Evolutionary conservation across 495 filamentous ascomycete genomes (phyloP).

Genomic region (Hapsidospora chrysogenum): DNA sequence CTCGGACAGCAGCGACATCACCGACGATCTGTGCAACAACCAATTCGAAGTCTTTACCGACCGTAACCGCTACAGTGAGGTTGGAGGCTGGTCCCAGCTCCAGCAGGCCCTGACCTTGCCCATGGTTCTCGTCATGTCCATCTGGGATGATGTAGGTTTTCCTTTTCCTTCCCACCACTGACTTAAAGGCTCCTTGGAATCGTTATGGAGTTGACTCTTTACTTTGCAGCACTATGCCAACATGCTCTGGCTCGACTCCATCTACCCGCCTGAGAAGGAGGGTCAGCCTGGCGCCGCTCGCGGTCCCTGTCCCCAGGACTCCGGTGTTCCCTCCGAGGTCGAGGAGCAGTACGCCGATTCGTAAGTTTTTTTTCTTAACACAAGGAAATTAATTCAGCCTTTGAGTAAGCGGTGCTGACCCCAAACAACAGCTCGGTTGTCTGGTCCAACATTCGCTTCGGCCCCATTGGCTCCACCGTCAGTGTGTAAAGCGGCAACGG

Average conservation of each 20-base stretch:
- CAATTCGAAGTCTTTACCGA: constrained; percentile 44
- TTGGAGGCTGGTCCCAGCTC: constrained; percentile 40
- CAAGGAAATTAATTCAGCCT: too few relatives aligned
- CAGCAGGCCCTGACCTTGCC: constrained; percentile 33
- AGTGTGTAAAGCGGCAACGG: too few relatives aligned
- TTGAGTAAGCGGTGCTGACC: too few relatives aligned
- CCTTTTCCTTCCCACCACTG: not conserved
- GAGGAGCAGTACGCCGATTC: constrained; percentile 34
- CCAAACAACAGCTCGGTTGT: constrained; percentile 35
- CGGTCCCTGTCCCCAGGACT: constrained; percentile 46
- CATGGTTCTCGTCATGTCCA: constrained; percentile 60
- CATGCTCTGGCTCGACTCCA: constrained; percentile 78
- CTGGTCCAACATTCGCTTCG: constrained; percentile 55
- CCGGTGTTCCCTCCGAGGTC: constrained; percentile 42
- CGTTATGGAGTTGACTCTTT: not conserved
- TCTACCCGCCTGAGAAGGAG: constrained; percentile 42
- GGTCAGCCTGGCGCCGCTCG: constrained; percentile 47
- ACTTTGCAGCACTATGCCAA: constrained; percentile 35
- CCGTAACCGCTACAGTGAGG: constrained; percentile 14
- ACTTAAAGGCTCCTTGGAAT: too few relatives aligned
- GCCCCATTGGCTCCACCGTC: constrained; percentile 49
- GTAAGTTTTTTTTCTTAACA: too few relatives aligned
- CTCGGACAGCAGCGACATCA: constrained; percentile 24
- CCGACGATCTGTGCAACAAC: constrained; percentile 38
- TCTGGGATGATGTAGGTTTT: constrained; percentile 51